phyloP scores from a whole-genome alignment of 495 filamentous ascomycete species.

The Aspergillus nidulans region DNA sequence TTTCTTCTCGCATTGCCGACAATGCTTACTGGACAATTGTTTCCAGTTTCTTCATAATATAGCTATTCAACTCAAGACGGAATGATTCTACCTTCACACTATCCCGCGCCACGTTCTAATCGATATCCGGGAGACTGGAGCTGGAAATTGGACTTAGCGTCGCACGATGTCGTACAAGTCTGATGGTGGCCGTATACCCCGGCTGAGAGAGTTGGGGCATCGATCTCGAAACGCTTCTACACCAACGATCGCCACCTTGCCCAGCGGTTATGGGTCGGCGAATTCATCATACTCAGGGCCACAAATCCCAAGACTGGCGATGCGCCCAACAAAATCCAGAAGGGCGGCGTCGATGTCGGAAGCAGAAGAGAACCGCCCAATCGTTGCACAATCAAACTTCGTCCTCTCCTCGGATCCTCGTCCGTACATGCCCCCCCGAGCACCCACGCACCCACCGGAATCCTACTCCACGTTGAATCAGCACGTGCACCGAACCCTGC shows the following conservation, averaged over 20 bases:
- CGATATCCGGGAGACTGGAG: constrained; percentile 27
- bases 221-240: constrained; percentile 25
- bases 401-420: constrained; percentile 23
- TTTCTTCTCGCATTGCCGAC: background rate
- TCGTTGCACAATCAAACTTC: constrained; percentile 21
- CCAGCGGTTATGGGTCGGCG: constrained; percentile 13
- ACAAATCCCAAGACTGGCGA: constrained; percentile 27
- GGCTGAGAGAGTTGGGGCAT: constrained; percentile 23
- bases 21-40: background rate
- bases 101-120: constrained; percentile 19
- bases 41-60: constrained; percentile 7
- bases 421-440: constrained; percentile 31
- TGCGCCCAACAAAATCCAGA: constrained; percentile 19
- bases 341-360: constrained; percentile 29
- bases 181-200: constrained; percentile 32
- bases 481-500: constrained; percentile 19
- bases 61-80: constrained; percentile 14
- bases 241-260: constrained; percentile 15
- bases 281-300: constrained; percentile 20
- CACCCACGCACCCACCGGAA: constrained; percentile 20
- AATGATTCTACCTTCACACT: constrained; percentile 32
- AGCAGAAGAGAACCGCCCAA: constrained; percentile 24
- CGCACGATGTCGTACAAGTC: constrained; percentile 37
- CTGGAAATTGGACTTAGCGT: constrained; percentile 22
- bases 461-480: constrained; percentile 11